Base-by-base conservation (phyloP, 2,329 filamentous ascomycete genomes). In the Aureobasidium sp. region DNA sequence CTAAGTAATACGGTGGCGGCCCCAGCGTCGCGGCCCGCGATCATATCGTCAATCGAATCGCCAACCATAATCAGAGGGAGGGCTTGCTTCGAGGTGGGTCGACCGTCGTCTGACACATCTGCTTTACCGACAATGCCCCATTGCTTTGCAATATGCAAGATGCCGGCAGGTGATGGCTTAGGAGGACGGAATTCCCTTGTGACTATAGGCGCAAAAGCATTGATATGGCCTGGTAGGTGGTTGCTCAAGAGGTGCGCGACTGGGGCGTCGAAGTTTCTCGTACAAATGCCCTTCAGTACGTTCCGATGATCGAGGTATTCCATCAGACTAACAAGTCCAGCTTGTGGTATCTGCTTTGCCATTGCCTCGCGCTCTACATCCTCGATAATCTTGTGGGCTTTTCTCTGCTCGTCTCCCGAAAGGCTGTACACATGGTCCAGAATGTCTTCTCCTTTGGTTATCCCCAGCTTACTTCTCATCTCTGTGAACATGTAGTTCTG, bases 401-500 rank as follows among this genome's bases (percentile, higher is more conserved):
- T 74, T 7, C 64, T 61, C 60, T 84, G 78, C 57, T 83, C 76
- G 0, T 76, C 68, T 3, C 81, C 79, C 0, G 91, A 86, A 0
- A 97, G 85, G 2, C 81, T 76, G 72, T 91, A 87, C 71, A 97
- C 87, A 77, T 97, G 90, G 64, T 91, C 87, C 45, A 99, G 86
- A 71, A 99, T 97, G 75, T 99, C 94, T 70, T 81, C 78, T 39
- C 79, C 76, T 72, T 87, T 88, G 65, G 84, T 73, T 68, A 97
- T 97, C 55, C 79, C 81, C 17, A 97, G 83, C 8, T 85, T 87
- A 15, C 77, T 72, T 74, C 84, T 87, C 93, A 99, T 97, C 71
- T 95, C 83, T 22, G 77, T 74, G 76, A 97, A 97, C 93, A 97
- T 99, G 82, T 96, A 90, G 68, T 89, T 94, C 76, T 97, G 93